A percentile compares a stretch with the other conserved stretches of the same genome.
Evolutionary conservation across 208 protist species (phyloP).

Genomic region (Trypanosomatidae sp.): DNA sequence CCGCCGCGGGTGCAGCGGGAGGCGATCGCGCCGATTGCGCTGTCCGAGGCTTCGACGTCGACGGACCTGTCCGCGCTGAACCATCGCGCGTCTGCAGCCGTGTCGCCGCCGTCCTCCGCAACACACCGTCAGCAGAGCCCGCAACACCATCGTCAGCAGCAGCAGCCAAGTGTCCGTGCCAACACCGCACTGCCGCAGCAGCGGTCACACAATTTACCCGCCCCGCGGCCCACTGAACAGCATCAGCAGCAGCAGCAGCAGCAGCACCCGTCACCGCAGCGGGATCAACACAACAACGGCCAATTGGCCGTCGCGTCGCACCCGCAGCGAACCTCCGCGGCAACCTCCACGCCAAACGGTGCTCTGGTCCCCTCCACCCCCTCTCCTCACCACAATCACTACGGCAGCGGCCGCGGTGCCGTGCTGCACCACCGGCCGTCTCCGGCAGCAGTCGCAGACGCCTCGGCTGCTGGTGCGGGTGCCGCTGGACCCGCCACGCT

Average conservation of each 20-base stretch:
- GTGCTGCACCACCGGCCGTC: no score
- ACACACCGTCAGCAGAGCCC: slow-evolving; percentile 4
- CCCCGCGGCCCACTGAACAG: neutral
- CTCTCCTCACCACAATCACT: no score
- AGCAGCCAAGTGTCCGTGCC: no score
- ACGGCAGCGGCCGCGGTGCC: no score
- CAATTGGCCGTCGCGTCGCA: neutral
- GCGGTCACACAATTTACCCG: neutral
- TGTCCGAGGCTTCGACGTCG: no score
- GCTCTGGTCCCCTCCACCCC: neutral
- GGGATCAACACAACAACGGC: neutral
- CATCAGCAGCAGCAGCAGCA: neutral
- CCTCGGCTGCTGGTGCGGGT: no score
- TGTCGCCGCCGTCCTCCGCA: neutral
- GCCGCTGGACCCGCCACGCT: slow-evolving; percentile 19
- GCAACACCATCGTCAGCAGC: no score
- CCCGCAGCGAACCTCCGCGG: neutral
- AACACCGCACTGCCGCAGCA: neutral
- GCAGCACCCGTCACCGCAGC: neutral
- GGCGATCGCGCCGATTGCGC: no score
- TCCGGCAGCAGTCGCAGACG: no score
- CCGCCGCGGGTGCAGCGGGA: no score
- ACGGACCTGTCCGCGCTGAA: no score
- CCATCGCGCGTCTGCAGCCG: slow-evolving; percentile 1
- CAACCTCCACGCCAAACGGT: neutral